Percentiles rank a stretch among this genome's conserved stretches.
phyloP scores from a whole-genome alignment of 2,329 filamentous ascomycete species.

The Xylariomycetidae sp. region DNA sequence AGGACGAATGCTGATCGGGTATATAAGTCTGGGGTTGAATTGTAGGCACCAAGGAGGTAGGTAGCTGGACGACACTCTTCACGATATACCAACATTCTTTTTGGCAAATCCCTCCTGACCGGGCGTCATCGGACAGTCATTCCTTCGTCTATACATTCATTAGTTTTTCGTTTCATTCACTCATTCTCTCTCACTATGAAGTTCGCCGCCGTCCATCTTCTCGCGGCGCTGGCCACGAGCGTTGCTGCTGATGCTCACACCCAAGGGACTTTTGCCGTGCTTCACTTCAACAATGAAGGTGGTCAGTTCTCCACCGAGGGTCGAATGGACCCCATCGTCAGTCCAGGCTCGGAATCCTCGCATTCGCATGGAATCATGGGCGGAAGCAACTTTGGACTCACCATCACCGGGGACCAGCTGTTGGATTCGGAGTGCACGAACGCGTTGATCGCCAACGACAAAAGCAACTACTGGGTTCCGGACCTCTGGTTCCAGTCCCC shows the following conservation, averaged over 20 bases:
- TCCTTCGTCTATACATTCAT: not conserved
- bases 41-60: too few species aligned
- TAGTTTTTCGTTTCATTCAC: not conserved
- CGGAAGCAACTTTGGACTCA: conserved; percentile 58
- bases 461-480: conserved; percentile 73
- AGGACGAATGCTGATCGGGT: too few species aligned
- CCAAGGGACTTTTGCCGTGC: conserved; percentile 54
- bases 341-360: conserved; percentile 46
- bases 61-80: too few species aligned
- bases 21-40: too few species aligned
- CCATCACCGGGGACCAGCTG: conserved; percentile 54
- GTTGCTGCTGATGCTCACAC: conserved; percentile 6
- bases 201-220: conserved; percentile 4
- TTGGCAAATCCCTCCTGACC: too few species aligned
- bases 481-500: conserved; percentile 60
- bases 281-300: conserved; percentile 55
- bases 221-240: conserved; percentile 7
- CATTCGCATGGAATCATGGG: conserved; percentile 68
- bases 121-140: too few species aligned
- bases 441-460: conserved; percentile 59
- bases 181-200: conserved; percentile 9
- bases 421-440: conserved; percentile 60
- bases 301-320: conserved; percentile 52
- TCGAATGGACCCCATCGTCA: conserved; percentile 61
- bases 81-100: too few species aligned